These are phyloP conservation scores for Gnomoniopsis smithogilvyi DNA, from an alignment of 2,329 filamentous ascomycete species.

Conservation along the genomic window DNA sequence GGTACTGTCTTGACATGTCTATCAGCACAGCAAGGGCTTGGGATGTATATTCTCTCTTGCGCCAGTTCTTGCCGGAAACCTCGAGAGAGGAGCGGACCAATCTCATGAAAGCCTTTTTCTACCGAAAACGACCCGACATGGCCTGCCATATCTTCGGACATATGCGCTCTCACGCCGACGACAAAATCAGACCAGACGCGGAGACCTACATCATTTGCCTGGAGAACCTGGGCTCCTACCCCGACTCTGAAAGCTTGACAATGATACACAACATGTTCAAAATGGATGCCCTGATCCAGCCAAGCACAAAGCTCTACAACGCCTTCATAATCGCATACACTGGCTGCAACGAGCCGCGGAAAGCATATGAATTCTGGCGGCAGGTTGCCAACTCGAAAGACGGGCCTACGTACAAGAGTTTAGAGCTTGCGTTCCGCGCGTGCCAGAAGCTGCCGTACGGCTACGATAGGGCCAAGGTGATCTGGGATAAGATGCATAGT, in stretches of 20 bases:
- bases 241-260: constrained; percentile 63
- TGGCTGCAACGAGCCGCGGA: constrained; percentile 60
- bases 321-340: constrained; percentile 84
- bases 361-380: constrained; percentile 76
- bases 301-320: constrained; percentile 75
- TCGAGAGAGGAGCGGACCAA: constrained; percentile 61
- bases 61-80: constrained; percentile 64
- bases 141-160: constrained; percentile 84
- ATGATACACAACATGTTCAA: constrained; percentile 92
- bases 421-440: constrained; percentile 76
- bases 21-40: constrained; percentile 63
- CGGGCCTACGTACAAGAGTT: constrained; percentile 77
- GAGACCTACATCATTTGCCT: constrained; percentile 79
- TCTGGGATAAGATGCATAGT: constrained; percentile 68
- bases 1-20: constrained; percentile 61
- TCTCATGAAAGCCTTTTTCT: constrained; percentile 82
- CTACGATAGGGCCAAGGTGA: constrained; percentile 57
- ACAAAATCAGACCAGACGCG: constrained; percentile 60
- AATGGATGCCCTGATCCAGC: constrained; percentile 78
- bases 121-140: constrained; percentile 75
- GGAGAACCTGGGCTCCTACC: constrained; percentile 64
- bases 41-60: constrained; percentile 64
- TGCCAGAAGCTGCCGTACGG: constrained; percentile 64
- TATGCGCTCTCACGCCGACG: constrained; percentile 76
- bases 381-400: constrained; percentile 81